phyloP scores from a whole-genome alignment of 2,329 filamentous ascomycete species.

The Aspergillus tubingensis region DNA sequence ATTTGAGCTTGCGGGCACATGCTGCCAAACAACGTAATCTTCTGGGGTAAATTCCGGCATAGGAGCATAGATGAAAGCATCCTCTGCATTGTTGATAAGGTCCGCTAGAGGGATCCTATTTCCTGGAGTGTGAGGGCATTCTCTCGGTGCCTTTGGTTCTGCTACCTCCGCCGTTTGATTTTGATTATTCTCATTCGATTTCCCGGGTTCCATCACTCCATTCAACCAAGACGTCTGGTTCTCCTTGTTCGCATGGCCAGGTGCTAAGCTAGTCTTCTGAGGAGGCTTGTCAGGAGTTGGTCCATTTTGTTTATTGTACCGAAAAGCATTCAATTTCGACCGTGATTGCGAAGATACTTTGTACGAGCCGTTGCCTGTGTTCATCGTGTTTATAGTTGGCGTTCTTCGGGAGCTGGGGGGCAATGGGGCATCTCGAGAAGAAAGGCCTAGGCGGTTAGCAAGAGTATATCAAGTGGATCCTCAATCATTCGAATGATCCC shows the following conservation, averaged over 20 bases:
- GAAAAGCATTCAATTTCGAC: slow-evolving; percentile 58
- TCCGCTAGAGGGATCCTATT: slow-evolving; percentile 62
- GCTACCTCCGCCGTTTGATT: slow-evolving; percentile 22
- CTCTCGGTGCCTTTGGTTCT: slow-evolving; percentile 33
- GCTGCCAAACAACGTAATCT: slow-evolving; percentile 63
- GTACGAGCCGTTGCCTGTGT: slow-evolving; percentile 26
- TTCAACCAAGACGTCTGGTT: slow-evolving; percentile 44
- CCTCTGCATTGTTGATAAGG: slow-evolving; percentile 62
- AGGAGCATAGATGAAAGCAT: slow-evolving; percentile 52
- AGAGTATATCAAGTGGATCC: neutral
- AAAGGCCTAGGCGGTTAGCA: slow-evolving; percentile 15
- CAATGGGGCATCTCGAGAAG: slow-evolving; percentile 29
- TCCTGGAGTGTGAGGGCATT: slow-evolving; percentile 60
- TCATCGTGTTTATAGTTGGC: slow-evolving; percentile 26
- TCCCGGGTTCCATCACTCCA: slow-evolving; percentile 31
- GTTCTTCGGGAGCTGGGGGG: slow-evolving; percentile 17
- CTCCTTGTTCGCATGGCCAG: slow-evolving; percentile 47
- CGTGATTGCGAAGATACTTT: slow-evolving; percentile 55
- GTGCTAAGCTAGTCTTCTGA: slow-evolving; percentile 26
- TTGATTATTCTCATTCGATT: slow-evolving; percentile 21
- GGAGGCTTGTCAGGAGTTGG: slow-evolving; percentile 17
- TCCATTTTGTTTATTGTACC: slow-evolving; percentile 45
- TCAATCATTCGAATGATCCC: neutral
- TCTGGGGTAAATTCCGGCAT: slow-evolving; percentile 57
- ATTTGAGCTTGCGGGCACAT: slow-evolving; percentile 46